These are phyloP conservation scores for Turritis glabra DNA, from an alignment of 345 rosid genomes.

Conservation along the genomic window DNA sequence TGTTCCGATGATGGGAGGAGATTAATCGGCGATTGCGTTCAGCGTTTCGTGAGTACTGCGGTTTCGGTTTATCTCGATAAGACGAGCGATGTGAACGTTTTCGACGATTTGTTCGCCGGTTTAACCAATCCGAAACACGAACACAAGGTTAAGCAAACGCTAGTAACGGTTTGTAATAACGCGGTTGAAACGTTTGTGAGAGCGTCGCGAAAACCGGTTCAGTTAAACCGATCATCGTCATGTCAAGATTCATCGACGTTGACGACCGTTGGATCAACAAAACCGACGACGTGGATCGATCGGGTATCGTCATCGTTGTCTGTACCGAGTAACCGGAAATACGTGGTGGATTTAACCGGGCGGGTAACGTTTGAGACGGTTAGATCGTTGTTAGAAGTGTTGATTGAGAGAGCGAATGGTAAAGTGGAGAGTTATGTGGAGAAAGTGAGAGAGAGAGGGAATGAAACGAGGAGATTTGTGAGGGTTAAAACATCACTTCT, in stretches of 20 bases:
- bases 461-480: conserved; percentile 51
- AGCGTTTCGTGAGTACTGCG: conserved; percentile 72
- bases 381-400: conserved; percentile 60
- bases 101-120: conserved; percentile 66
- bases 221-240: conserved; percentile 15
- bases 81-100: conserved; percentile 61
- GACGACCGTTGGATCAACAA: conserved; percentile 26
- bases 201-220: conserved; percentile 43
- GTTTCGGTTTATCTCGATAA: conserved; percentile 81
- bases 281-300: conserved; percentile 50
- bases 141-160: conserved; percentile 47
- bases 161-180: conserved; percentile 57
- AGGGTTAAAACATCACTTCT: conserved; percentile 53
- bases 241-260: neutral
- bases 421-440: conserved; percentile 47
- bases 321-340: conserved; percentile 65
- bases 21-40: conserved; percentile 71
- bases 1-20: conserved; percentile 48
- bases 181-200: conserved; percentile 70
- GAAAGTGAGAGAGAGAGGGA: conserved; percentile 47
- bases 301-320: conserved; percentile 63
- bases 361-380: conserved; percentile 68
- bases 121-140: conserved; percentile 75
- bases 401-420: conserved; percentile 51
- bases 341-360: conserved; percentile 73